phyloP scores from a whole-genome alignment of 169 alveolate species.

The Plasmodium vinckei region DNA sequence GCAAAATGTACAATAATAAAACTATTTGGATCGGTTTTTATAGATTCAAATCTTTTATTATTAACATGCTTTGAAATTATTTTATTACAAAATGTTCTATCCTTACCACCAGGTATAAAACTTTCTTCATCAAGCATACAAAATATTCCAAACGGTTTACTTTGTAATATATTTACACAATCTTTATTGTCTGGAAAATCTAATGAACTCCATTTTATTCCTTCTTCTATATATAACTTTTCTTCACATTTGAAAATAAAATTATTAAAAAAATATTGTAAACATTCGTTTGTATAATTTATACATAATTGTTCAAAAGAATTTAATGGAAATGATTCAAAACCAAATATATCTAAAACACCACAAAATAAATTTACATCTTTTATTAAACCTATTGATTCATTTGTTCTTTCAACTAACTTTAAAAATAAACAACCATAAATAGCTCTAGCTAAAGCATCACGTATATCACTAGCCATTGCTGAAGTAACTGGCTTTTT shows the following conservation, averaged over 20 bases:
- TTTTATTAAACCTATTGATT: slow-evolving; percentile 87
- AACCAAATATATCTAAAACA: slow-evolving; percentile 97
- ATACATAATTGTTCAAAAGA: slow-evolving; percentile 97
- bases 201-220: slow-evolving; percentile 94
- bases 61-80: slow-evolving; percentile 82
- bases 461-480: slow-evolving; percentile 92
- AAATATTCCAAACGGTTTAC: slow-evolving; percentile 88
- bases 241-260: slow-evolving; percentile 97
- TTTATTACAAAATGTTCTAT: slow-evolving; percentile 88
- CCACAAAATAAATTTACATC: slow-evolving; percentile 89
- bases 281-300: slow-evolving; percentile 97
- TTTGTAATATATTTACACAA: slow-evolving; percentile 95
- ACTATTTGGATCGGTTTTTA: slow-evolving; percentile 86
- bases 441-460: slow-evolving; percentile 97
- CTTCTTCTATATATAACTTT: slow-evolving; percentile 92
- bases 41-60: slow-evolving; percentile 84
- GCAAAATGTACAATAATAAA: slow-evolving; percentile 96
- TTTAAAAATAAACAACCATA: slow-evolving; percentile 96
- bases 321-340: slow-evolving; percentile 96
- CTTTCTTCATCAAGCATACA: slow-evolving; percentile 96
- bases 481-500: slow-evolving; percentile 86
- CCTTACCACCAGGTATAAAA: slow-evolving; percentile 92
- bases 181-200: slow-evolving; percentile 97
- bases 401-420: slow-evolving; percentile 95
- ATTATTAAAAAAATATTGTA: slow-evolving; percentile 94